Evolutionary conservation across 306 rosid species (phyloP).

Genomic region (Hylodesmum podocarpum): DNA sequence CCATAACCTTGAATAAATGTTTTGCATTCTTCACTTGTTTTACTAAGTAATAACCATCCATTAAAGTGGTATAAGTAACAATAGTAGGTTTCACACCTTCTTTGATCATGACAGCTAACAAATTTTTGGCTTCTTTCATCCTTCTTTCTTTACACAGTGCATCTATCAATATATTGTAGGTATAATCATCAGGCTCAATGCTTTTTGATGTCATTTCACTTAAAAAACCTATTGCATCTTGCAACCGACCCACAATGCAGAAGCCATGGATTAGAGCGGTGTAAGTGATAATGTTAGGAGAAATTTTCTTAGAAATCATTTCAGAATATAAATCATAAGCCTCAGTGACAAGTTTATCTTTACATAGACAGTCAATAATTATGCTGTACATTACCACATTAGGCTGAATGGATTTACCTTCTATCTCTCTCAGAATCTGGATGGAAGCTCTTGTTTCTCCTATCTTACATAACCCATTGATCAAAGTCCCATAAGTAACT

Average conservation of each 20-base stretch:
- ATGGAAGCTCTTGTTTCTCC: background rate
- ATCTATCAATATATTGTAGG: background rate
- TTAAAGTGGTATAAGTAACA: slow-evolving; percentile 15
- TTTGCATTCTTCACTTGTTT: background rate
- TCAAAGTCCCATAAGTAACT: too few relatives aligned
- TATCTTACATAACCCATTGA: background rate
- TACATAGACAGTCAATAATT: slow-evolving; percentile 24
- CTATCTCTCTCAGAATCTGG: background rate
- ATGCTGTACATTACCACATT: background rate
- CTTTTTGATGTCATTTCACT: slow-evolving; percentile 12
- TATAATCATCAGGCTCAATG: background rate
- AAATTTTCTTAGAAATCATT: slow-evolving; percentile 3
- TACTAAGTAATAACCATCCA: slow-evolving; percentile 25
- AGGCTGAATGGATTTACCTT: too few relatives aligned
- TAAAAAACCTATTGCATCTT: slow-evolving; percentile 13
- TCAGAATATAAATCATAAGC: background rate
- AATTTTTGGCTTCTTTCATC: background rate
- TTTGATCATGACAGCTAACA: background rate
- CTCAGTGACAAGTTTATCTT: background rate
- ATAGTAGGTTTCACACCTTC: background rate
- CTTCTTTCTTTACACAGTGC: too few relatives aligned
- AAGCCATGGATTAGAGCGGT: slow-evolving; percentile 1
- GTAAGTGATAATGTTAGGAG: background rate
- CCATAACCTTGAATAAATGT: background rate
- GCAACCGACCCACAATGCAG: too few relatives aligned